phyloP scores from a whole-genome alignment of 2,329 filamentous ascomycete genomes.

The Dactylellina drechsleri region DNA sequence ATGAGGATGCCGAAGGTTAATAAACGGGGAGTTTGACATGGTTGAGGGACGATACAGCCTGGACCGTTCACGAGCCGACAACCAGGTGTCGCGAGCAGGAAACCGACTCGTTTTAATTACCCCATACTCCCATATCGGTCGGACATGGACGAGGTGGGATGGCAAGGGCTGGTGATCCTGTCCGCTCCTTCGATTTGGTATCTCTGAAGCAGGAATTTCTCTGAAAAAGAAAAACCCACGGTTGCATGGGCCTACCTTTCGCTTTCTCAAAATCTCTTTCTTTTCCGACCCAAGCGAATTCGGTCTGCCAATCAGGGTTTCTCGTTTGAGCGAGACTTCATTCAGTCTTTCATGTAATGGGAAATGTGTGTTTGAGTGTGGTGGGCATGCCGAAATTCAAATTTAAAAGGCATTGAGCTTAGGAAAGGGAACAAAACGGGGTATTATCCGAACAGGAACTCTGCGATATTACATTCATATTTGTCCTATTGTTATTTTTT shows the following conservation, averaged over 20 bases:
- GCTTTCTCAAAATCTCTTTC: conserved; percentile 37
- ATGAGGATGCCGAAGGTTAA: conserved; percentile 31
- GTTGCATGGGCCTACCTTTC: conserved; percentile 46
- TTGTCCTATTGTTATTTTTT: conserved; percentile 22
- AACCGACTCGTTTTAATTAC: conserved; percentile 53
- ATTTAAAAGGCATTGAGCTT: conserved; percentile 5
- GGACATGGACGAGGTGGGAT: conserved; percentile 45
- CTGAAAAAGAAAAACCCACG: conserved; percentile 41
- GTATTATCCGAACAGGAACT: conserved; percentile 11
- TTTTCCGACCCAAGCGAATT: conserved; percentile 51
- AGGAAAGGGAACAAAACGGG: conserved; percentile 17
- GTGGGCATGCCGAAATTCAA: conserved; percentile 1
- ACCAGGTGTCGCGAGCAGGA: conserved; percentile 48
- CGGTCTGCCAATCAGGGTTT: conserved; percentile 47
- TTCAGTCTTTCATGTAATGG: not conserved
- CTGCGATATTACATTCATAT: not conserved
- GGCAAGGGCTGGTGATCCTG: conserved; percentile 50
- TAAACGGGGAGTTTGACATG: conserved; percentile 46
- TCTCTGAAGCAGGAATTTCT: conserved; percentile 31
- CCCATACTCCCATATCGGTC: conserved; percentile 37
- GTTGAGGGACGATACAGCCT: conserved; percentile 44
- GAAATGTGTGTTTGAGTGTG: conserved; percentile 10
- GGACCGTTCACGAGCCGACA: conserved; percentile 48
- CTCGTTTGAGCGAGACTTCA: conserved; percentile 20
- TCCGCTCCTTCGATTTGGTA: conserved; percentile 44